Evolutionary conservation across 163 green algal species (phyloP).

Genomic region (Chlorella variabilis): DNA sequence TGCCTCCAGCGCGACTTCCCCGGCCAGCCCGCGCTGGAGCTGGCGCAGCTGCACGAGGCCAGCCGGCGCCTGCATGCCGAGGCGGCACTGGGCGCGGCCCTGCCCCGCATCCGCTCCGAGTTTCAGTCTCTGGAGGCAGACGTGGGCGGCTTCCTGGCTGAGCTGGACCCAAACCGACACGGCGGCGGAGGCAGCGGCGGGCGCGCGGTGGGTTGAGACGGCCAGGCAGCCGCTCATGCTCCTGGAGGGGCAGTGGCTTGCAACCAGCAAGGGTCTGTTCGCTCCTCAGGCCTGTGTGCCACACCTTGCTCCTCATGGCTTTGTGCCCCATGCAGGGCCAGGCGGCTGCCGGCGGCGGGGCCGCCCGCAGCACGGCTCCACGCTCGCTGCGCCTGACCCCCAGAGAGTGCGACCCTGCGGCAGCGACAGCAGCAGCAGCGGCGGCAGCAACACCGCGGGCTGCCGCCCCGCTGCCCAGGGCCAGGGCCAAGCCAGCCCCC

Average conservation of each 20-base stretch:
- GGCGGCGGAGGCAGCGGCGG: no score
- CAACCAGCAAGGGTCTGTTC: no score
- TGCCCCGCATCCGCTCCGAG: conserved; percentile 25
- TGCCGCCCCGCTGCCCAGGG: not conserved
- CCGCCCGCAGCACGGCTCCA: no score
- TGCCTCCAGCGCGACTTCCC: conserved; percentile 34
- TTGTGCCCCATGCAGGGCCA: no score
- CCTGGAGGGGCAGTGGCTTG: no score
- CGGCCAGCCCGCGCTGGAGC: not conserved
- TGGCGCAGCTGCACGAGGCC: not conserved
- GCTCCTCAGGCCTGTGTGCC: no score
- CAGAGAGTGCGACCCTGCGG: not conserved
- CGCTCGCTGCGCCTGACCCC: no score
- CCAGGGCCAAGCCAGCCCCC: not conserved
- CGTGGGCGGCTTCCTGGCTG: conserved; percentile 29
- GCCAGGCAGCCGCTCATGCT: no score
- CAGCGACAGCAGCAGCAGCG: not conserved
- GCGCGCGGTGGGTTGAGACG: no score
- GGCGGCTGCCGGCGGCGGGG: no score
- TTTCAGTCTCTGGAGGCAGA: conserved; percentile 25
- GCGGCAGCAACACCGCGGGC: no score
- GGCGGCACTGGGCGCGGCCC: conserved; percentile 18
- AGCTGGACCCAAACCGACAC: not conserved
- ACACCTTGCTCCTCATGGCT: no score
- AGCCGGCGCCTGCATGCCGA: conserved; percentile 18